These are phyloP conservation scores for Pythium chondricola DNA, from an alignment of 352 stramenopile genomes.

Conservation along the genomic window DNA sequence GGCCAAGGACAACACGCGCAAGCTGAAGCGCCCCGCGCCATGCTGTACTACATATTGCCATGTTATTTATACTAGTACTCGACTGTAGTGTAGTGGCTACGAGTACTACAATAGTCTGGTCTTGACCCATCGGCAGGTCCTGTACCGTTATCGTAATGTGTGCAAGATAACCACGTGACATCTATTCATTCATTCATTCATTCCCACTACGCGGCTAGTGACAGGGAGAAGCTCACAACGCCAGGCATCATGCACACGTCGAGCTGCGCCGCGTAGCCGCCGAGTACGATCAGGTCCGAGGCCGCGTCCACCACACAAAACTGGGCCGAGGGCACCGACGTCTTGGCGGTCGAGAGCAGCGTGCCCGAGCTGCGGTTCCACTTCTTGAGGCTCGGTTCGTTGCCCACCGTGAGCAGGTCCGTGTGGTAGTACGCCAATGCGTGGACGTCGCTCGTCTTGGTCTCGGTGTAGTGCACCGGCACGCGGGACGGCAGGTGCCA, in stretches of 20 bases:
- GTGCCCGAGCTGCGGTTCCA: conserved; percentile 71
- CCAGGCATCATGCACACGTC: conserved; percentile 78
- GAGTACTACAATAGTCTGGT: too few relatives aligned
- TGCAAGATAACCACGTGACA: too few relatives aligned
- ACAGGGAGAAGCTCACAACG: conserved; percentile 75
- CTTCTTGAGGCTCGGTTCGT: conserved; percentile 55
- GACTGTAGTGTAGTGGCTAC: too few relatives aligned
- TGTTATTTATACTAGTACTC: too few relatives aligned
- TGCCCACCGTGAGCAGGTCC: conserved; percentile 66
- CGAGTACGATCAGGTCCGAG: conserved; percentile 64
- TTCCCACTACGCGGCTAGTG: too few relatives aligned
- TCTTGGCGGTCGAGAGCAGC: conserved; percentile 45
- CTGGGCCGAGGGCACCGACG: conserved; percentile 46
- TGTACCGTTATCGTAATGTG: too few relatives aligned
- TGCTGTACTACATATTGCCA: too few relatives aligned
- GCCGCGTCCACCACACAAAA: conserved; percentile 62
- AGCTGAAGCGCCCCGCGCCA: background rate
- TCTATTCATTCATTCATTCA: too few relatives aligned
- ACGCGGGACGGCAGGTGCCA: conserved; percentile 75
- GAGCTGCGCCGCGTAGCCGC: conserved; percentile 44
- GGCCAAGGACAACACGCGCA: background rate
- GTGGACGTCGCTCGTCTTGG: conserved; percentile 46
- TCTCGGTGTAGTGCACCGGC: conserved; percentile 56
- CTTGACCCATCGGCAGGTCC: too few relatives aligned
- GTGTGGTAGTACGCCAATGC: conserved; percentile 66